A percentile compares a stretch with the other conserved stretches of the same genome.
Evolutionary conservation across 129 eudicot genomes (phyloP).

Genomic region (Pulicaria dysenterica): DNA sequence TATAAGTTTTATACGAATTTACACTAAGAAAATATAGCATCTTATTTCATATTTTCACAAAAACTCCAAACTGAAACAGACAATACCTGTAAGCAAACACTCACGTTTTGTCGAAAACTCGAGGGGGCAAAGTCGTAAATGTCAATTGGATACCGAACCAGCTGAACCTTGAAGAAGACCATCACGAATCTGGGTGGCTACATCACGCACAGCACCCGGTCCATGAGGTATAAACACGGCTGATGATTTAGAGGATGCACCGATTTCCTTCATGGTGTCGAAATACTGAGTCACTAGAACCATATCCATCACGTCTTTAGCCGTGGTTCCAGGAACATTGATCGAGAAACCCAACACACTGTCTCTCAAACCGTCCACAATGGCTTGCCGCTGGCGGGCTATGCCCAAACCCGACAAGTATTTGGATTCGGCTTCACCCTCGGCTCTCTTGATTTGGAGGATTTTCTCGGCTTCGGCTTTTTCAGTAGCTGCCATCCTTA

Average conservation of each 20-base stretch:
- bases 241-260: constrained; percentile 75
- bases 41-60: background rate
- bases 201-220: constrained; percentile 90
- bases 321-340: constrained; percentile 80
- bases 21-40: background rate
- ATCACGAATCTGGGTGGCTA: constrained; percentile 82
- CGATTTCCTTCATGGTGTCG: constrained; percentile 88
- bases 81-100: constrained; percentile 8
- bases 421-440: constrained; percentile 86
- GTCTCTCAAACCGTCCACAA: constrained; percentile 85
- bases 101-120: background rate
- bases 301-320: constrained; percentile 94
- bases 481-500: constrained; percentile 79
- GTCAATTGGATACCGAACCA: constrained; percentile 20
- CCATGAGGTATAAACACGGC: constrained; percentile 88
- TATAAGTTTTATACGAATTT: constrained; percentile 21
- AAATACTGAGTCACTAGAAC: constrained; percentile 85
- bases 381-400: constrained; percentile 89
- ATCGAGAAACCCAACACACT: constrained; percentile 79
- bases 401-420: constrained; percentile 78
- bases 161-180: constrained; percentile 84
- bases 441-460: constrained; percentile 78
- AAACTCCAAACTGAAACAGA: background rate
- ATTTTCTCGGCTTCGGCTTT: constrained; percentile 91
- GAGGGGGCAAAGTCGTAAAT: background rate